phyloP scores from a whole-genome alignment of 2,329 filamentous ascomycete genomes.

The Beauveria sp. region DNA sequence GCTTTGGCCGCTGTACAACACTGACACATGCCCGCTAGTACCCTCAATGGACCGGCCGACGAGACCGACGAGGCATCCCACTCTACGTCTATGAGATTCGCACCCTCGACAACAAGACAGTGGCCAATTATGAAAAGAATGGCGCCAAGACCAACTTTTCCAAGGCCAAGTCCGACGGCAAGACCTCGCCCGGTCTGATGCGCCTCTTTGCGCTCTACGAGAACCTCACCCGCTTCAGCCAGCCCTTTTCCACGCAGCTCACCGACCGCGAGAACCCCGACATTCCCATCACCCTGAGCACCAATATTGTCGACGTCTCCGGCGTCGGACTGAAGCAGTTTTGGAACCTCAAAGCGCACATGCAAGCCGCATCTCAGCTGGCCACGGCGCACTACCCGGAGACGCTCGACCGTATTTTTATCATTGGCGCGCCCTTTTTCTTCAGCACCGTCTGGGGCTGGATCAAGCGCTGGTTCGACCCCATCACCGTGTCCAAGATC shows the following conservation, averaged over 20 bases:
- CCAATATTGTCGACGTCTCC: slow-evolving; percentile 90
- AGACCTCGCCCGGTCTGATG: slow-evolving; percentile 66
- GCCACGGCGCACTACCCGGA: slow-evolving; percentile 94
- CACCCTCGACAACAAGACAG: slow-evolving; percentile 73
- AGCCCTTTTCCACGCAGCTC: slow-evolving; percentile 76
- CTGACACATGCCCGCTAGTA: slow-evolving; percentile 48
- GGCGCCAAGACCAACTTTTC: slow-evolving; percentile 48
- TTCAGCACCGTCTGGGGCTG: slow-evolving; percentile 92
- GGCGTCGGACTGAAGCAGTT: slow-evolving; percentile 87
- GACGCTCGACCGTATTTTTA: slow-evolving; percentile 61
- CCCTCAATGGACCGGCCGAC: slow-evolving; percentile 88
- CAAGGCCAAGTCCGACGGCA: slow-evolving; percentile 57
- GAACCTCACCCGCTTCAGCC: slow-evolving; percentile 78
- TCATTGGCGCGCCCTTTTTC: slow-evolving; percentile 84
- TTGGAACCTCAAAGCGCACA: slow-evolving; percentile 88
- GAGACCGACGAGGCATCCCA: slow-evolving; percentile 85
- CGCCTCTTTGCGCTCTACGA: slow-evolving; percentile 91
- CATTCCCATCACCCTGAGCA: slow-evolving; percentile 86
- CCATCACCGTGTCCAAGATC: slow-evolving; percentile 91
- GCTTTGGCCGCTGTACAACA: background rate
- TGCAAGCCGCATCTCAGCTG: slow-evolving; percentile 84
- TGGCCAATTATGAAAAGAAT: slow-evolving; percentile 68
- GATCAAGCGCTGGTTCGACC: slow-evolving; percentile 94
- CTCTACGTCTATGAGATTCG: slow-evolving; percentile 86
- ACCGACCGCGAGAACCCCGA: slow-evolving; percentile 61